Conservation (phyloP, 1,139 yeast species). For the Taphrina deformans region DNA sequence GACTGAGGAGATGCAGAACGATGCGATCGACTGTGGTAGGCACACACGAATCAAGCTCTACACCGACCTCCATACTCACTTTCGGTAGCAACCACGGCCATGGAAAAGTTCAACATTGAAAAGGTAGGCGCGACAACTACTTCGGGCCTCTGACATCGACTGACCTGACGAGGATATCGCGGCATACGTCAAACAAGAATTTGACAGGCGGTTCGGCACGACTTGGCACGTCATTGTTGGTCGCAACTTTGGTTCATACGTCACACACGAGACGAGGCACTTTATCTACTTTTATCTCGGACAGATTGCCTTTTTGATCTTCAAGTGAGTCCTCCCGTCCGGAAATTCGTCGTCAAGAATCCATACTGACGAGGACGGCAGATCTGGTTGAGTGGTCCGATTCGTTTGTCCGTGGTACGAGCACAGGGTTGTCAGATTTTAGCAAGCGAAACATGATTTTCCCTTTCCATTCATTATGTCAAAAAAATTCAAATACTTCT, state of each 20-base stretch:
- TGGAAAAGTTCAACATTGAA: slow-evolving; percentile 57
- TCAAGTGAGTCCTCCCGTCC: slow-evolving; percentile 59
- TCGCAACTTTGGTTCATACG: slow-evolving; percentile 86
- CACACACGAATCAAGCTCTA: background rate
- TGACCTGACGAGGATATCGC: slow-evolving; percentile 64
- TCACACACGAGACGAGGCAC: slow-evolving; percentile 80
- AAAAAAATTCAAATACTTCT: background rate
- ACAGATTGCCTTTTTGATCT: slow-evolving; percentile 73
- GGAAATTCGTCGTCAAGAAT: no score
- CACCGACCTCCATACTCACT: slow-evolving; percentile 40
- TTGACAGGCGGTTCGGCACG: slow-evolving; percentile 67
- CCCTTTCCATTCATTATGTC: background rate
- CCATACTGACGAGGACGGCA: no score
- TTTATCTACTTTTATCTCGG: slow-evolving; percentile 85
- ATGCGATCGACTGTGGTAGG: slow-evolving; percentile 44
- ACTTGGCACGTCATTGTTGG: slow-evolving; percentile 98
- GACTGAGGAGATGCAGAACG: slow-evolving; percentile 45
- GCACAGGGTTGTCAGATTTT: background rate
- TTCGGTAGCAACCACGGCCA: slow-evolving; percentile 57
- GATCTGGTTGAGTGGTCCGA: background rate
- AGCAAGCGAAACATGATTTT: background rate
- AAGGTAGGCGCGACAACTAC: slow-evolving; percentile 40
- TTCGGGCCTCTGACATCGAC: background rate
- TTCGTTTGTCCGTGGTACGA: no score
- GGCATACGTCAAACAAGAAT: slow-evolving; percentile 71